Conservation (phyloP, 306 rosid species). For the Calophaca sinica region DNA sequence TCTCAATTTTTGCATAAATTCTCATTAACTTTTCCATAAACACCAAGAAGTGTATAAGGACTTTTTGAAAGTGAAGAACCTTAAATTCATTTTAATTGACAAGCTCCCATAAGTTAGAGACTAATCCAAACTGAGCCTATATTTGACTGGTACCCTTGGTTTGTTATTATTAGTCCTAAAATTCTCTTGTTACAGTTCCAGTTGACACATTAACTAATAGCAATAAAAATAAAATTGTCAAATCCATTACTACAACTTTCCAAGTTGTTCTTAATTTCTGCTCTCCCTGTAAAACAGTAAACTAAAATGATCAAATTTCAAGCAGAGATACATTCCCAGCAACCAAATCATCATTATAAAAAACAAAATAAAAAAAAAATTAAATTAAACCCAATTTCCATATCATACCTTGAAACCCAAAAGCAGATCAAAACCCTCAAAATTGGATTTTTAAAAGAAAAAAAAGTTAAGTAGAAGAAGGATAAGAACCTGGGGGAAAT, state of each 20-base stretch:
- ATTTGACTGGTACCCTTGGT: too few species aligned
- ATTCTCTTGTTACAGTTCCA: background rate
- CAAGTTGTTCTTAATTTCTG: background rate
- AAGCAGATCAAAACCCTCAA: background rate
- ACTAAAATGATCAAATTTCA: slow-evolving; percentile 1
- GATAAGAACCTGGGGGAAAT: slow-evolving; percentile 75
- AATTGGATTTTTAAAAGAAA: background rate
- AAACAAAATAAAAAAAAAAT: background rate
- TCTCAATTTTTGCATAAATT: background rate
- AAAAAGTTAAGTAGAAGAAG: background rate
- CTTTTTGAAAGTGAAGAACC: background rate
- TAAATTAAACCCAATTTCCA: slow-evolving; percentile 14
- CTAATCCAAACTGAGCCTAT: background rate
- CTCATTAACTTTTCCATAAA: background rate
- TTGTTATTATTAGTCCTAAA: background rate
- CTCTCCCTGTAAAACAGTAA: background rate
- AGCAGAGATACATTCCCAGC: background rate
- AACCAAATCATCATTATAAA: background rate
- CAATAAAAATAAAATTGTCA: background rate
- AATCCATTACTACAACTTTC: slow-evolving; percentile 3
- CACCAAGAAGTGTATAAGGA: background rate
- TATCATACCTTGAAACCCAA: background rate
- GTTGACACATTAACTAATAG: background rate
- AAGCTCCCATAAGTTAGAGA: background rate
- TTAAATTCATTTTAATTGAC: background rate